Percentiles rank a stretch among this genome's conserved stretches.
phyloP scores from a whole-genome alignment of 2,329 filamentous ascomycete genomes.

The Nothomitra cinnamomea region DNA sequence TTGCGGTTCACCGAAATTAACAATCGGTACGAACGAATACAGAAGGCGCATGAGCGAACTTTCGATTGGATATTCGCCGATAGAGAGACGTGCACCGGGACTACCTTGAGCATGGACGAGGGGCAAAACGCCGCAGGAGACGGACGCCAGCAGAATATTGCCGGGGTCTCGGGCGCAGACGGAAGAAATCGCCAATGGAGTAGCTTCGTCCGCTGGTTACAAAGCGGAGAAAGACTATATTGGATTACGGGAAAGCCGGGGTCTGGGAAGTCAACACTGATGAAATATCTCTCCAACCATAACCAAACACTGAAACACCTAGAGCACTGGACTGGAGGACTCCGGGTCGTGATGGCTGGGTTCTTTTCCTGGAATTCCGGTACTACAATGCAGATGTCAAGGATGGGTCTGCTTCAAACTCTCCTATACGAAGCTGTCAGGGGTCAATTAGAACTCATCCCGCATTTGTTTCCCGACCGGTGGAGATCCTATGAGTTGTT shows the following conservation, averaged over 20 bases:
- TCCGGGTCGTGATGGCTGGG: conserved; percentile 1
- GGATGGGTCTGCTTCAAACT: conserved; percentile 7
- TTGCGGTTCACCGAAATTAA: background rate
- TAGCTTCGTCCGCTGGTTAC: background rate
- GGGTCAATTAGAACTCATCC: conserved; percentile 2
- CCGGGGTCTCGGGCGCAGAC: too few species aligned
- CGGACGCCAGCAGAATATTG: too few species aligned
- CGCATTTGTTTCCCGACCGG: background rate
- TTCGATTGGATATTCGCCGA: background rate
- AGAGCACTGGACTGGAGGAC: conserved; percentile 5
- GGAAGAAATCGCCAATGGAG: background rate
- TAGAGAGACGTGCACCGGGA: too few species aligned
- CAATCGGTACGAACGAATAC: background rate
- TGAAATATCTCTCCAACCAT: conserved; percentile 9
- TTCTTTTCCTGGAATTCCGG: conserved; percentile 11
- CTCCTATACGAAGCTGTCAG: conserved; percentile 8
- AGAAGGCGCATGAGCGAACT: background rate
- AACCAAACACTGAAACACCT: background rate
- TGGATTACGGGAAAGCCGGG: conserved; percentile 2
- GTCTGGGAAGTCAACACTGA: conserved; percentile 8
- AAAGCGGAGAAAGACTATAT: background rate
- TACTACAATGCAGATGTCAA: conserved; percentile 8
- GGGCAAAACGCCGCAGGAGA: too few species aligned
- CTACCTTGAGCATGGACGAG: too few species aligned
- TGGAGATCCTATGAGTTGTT: background rate